Evolutionary conservation across 2,329 filamentous ascomycete genomes (phyloP), one percentile per base, ranked within the genome.

Genomic region (Fusarium bactridioides): DNA sequence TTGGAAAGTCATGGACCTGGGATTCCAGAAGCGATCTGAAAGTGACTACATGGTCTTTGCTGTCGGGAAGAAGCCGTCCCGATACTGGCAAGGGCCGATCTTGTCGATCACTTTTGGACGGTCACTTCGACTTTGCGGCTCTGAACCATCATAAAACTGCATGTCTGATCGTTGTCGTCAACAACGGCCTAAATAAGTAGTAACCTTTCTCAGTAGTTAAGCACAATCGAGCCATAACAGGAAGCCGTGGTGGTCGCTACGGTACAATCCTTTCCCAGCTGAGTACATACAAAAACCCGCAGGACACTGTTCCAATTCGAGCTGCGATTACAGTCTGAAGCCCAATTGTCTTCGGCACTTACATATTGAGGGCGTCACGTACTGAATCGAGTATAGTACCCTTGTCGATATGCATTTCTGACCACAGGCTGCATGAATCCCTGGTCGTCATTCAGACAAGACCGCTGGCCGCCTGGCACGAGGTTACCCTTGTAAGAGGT

Each of bases 41-140:
- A 74, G 48, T 43, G 35, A 44, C 61, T 25, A 50, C 61, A 58
- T 70, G 41, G 69, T 68, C 60, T 65, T 57, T 58, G 44, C 57
- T 64, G 50, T 54, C 76, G 76, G 76, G 35, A 67, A 65, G 56
- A 63, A 41, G 56, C 69, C 65, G 67, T 76, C 71, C 69, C 70
- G 76, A 63, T 50, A 31, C 73, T 69, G 74, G 70, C 74, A 72
- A 75, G 69, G 75, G 73, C 56, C 74, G 71, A 77, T 76, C 76
- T 76, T 77, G 76, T 65, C 74, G 76, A 77, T 77, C 76, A 70
- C 63, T 41, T 66, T 59, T 60, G 59, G 48, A 25, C 50, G 19
- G 33, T 60, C 60, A 60, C 61, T 60, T 61, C 48, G 47, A 72
- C 40, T 54, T 48, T 74, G 70, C 72, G 71, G 73, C 74, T 77